Evolutionary conservation across 805 yeast species (phyloP), one percentile per base, ranked within the genome.

Genomic region (Wickerhamomyces tratensis): DNA sequence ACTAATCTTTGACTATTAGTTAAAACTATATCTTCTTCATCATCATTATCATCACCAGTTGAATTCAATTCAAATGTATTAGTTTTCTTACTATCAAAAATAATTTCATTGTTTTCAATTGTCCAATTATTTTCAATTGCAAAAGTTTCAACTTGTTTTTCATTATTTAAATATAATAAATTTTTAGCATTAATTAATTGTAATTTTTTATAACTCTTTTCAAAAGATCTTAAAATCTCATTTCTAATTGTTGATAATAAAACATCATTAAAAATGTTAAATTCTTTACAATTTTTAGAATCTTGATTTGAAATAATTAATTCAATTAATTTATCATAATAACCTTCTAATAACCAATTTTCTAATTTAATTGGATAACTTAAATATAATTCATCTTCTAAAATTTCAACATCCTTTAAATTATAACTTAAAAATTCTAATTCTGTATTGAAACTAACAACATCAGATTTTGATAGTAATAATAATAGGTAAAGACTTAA

Each of bases 291-390:
- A 54, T 59, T 41, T 53, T 57, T 52, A 6, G 49, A 40, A 14
- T 43, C 14, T 66, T 72, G 46, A 61, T 61, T 54, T 65, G 67
- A 35, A 6, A 31, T 11, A 65, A 84, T 72, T 43, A 85, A 72
- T 51, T 77, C 81, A 83, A 93, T 85, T 38, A 89, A 91, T 62
- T 86, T 86, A 62, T 87, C 93, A 63, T 89, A 93, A 49, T 91
- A 84, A 37, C 98, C 98, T 65, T 93, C 98, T 82, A 91, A 87
- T 50, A 93, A 75, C 83, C 94, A 86, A 50, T 86, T 80, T 61
- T 93, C 98, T 53, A 93, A 78, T 51, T 80, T 79, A 42, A 91
- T 80, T 25, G 98, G 98, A 59, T 88, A 88, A 39, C 77, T 74
- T 51, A 91, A 68, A 59, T 72, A 86, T 50, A 72, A 68, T 59